Base-by-base conservation (phyloP, 2,329 filamentous ascomycete species). In the Bipolaris victoriae region DNA sequence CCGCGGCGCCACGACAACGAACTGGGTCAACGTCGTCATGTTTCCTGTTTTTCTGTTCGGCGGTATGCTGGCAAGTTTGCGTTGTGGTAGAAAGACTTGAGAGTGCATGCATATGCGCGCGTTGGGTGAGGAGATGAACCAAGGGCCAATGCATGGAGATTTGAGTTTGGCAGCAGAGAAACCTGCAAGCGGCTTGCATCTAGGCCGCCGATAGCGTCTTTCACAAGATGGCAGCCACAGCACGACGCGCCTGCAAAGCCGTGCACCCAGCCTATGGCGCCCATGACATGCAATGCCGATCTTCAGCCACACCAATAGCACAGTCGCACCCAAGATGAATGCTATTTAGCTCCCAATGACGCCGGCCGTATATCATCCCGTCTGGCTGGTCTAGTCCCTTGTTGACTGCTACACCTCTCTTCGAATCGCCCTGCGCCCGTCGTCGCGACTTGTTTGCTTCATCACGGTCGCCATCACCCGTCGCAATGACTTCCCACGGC, bases 401-500 rank as follows among this genome's bases (percentile, higher is more conserved):
- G 46, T 45, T 48, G 36, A 51, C 54, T 37, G 39, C 45, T 16
- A n/a, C 29, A 31, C 16, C 18, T 39, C 40, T 15, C 53, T 29
- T 16, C 24, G 24, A 13, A 44, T 37, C 9, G 10, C 44, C 52
- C 35, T 55, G 49, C 47, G 9, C 15, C 51, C 15, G n/a, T 29
- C 36, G 10, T 56, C 49, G 41, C 49, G 51, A 36, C 20, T 20
- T 51, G 52, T 37, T 33, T 46, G 4, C 37, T 37, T 16, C 31
- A 45, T 46, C 31, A 35, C n/a, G 44, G 18, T 10, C 18, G 5
- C 15, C 33, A 37, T 37, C 31, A 47, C 45, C 50, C 41, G 57
- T 56, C 50, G 50, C 55, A 52, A 76, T 76, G 73, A 69, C 72
- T 13, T 63, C 70, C 44, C 70, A 61, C 56, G 72, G 72, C 39